Percentiles rank a stretch among this genome's conserved stretches.
These are phyloP conservation scores for Xylaria sp. DNA, from an alignment of 2,329 filamentous ascomycete genomes.

Conservation along the genomic window DNA sequence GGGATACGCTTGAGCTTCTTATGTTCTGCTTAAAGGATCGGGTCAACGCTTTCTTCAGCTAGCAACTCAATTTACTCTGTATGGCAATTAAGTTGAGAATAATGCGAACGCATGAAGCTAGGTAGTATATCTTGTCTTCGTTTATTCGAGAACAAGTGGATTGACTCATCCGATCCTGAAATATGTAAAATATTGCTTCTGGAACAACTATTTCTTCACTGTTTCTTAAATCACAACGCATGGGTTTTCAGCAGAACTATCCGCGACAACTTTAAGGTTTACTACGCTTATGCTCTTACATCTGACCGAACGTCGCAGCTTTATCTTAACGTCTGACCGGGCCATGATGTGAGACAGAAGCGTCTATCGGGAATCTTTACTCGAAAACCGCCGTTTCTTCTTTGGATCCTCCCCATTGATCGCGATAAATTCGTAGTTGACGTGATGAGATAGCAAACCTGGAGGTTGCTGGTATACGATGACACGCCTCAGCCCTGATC, in stretches of 20 bases:
- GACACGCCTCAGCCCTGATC: conserved; percentile 15
- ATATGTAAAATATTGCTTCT: neutral
- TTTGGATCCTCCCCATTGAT: neutral
- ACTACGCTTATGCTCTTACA: neutral
- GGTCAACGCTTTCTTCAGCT: too few species aligned
- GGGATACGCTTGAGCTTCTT: too few species aligned
- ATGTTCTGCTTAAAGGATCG: too few species aligned
- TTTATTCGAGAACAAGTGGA: neutral
- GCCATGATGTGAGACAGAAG: neutral
- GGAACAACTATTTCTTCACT: too few species aligned
- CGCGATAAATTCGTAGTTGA: conserved; percentile 7
- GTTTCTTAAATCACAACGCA: neutral
- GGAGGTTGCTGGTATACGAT: conserved; percentile 17
- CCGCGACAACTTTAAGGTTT: neutral
- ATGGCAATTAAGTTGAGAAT: neutral
- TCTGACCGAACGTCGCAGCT: neutral
- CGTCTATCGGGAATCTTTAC: neutral
- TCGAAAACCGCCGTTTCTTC: neutral
- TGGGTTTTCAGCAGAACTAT: neutral
- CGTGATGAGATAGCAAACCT: conserved; percentile 19
- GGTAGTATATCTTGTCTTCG: neutral
- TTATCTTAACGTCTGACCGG: neutral
- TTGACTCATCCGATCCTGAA: neutral
- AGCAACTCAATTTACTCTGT: too few species aligned
- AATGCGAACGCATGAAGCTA: neutral